Evolutionary conservation across 306 rosid genomes (phyloP), one percentile per base, ranked within the genome.

Genomic region (Dryas octopetala): DNA sequence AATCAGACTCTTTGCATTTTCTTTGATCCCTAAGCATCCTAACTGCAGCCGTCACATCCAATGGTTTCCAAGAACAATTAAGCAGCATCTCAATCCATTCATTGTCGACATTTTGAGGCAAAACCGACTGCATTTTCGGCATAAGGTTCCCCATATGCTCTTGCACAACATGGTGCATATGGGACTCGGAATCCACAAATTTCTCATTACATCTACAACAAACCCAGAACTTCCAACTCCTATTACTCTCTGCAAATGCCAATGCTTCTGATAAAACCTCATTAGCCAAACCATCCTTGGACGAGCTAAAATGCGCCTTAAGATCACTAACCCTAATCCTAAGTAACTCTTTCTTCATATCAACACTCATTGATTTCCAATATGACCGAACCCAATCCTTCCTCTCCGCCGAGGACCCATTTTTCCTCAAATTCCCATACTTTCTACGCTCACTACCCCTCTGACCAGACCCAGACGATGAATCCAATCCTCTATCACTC

Each of bases 61-160:
- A 58, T 9, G 99, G 91, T 80, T 86, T 96, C 98, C 98, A 96
- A 76, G 97, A 81, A 85, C 86, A 85, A 66, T 84, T 85, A 47
- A 80, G 92, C 86, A 96, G 88, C 97, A 89, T 88, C 84, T 90
- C 91, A 55, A 77, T 71, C 99, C 94, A 89, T 73, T 89, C 97
- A 83, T 70, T 82, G 48, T 90, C 95, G 68, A 92, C 87, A 76
- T 79, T 87, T 62, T 88, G 92, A 17, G 99, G 99, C 85, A 96
- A 74, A 57, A 90, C 83, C 12, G 88, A 77, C 87, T 86, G 96
- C 96, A 89, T 64, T 80, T 92, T 85, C 3, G 91, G 90, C 49
- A 84, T 79, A 47, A 96, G 97, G 65, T 74, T 92, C 59, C 82
- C 89, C 89, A 90, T 78, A 88, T 96, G 99, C 67, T 85, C 97